Percentiles rank a stretch among this genome's conserved stretches.
Conservation (phyloP, 2,329 filamentous ascomycete species). For the Juglanconis sp. region DNA sequence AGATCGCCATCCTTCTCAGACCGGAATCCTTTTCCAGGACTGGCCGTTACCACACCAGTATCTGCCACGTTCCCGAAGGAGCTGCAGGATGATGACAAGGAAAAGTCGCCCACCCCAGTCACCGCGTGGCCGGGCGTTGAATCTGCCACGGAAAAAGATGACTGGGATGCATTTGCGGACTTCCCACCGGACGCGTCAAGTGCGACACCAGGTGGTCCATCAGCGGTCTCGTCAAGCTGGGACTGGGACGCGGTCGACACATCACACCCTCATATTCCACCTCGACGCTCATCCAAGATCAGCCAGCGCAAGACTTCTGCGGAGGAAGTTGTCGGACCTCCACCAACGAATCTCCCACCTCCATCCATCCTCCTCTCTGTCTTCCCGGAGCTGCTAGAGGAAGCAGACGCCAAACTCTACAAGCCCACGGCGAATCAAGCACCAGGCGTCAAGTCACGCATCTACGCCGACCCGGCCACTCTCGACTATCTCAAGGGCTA, state of each 20-base stretch:
- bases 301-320: constrained; percentile 16
- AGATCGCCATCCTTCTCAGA: constrained; percentile 47
- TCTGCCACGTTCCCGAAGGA: constrained; percentile 26
- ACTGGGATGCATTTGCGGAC: constrained; percentile 53
- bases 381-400: constrained; percentile 68
- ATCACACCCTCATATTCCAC: constrained; percentile 19
- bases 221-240: constrained; percentile 35
- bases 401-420: constrained; percentile 63
- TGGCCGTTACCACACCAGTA: constrained; percentile 40
- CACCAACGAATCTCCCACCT: constrained; percentile 84
- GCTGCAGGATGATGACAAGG: constrained; percentile 28
- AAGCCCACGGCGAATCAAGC: constrained; percentile 59
- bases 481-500: constrained; percentile 63
- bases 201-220: constrained; percentile 18
- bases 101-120: constrained; percentile 27
- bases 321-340: constrained; percentile 38
- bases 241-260: constrained; percentile 46
- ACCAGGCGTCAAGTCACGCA: constrained; percentile 56
- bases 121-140: constrained; percentile 21
- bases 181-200: constrained; percentile 27
- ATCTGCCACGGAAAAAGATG: constrained; percentile 31
- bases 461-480: constrained; percentile 61
- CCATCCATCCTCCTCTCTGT: constrained; percentile 77
- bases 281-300: constrained; percentile 15
- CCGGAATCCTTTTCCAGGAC: constrained; percentile 46